phyloP scores from a whole-genome alignment of 345 rosid species.

The Corchorus olitorius region DNA sequence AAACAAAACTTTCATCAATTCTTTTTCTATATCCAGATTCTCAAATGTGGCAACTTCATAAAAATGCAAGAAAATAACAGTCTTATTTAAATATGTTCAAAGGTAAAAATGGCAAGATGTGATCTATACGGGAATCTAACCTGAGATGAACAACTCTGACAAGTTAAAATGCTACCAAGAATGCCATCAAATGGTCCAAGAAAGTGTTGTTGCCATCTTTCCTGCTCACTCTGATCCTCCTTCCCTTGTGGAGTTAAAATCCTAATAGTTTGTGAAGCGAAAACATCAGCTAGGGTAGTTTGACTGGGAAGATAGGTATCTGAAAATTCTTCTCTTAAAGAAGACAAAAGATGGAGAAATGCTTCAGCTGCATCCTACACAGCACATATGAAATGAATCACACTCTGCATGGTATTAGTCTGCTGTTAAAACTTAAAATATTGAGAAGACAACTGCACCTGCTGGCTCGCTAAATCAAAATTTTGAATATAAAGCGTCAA shows the following conservation, averaged over 20 bases:
- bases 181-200: constrained; percentile 94
- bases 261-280: constrained; percentile 47
- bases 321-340: constrained; percentile 72
- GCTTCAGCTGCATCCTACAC: constrained; percentile 93
- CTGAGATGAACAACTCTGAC: constrained; percentile 80
- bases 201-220: constrained; percentile 78
- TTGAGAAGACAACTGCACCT: constrained; percentile 44
- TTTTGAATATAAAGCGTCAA: constrained; percentile 53
- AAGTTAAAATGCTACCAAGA: constrained; percentile 65
- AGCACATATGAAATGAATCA: constrained; percentile 23
- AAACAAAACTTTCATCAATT: neutral
- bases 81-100: neutral
- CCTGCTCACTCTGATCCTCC: constrained; percentile 47
- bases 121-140: constrained; percentile 33
- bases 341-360: constrained; percentile 73
- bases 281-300: constrained; percentile 47
- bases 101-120: constrained; percentile 13
- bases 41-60: neutral
- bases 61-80: neutral
- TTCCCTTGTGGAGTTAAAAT: constrained; percentile 43
- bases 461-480: constrained; percentile 78
- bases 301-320: constrained; percentile 51
- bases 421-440: neutral
- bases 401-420: neutral
- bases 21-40: neutral